Evolutionary conservation across 768 basidiomycete genomes (phyloP).

Genomic region (Hericium coralloides): DNA sequence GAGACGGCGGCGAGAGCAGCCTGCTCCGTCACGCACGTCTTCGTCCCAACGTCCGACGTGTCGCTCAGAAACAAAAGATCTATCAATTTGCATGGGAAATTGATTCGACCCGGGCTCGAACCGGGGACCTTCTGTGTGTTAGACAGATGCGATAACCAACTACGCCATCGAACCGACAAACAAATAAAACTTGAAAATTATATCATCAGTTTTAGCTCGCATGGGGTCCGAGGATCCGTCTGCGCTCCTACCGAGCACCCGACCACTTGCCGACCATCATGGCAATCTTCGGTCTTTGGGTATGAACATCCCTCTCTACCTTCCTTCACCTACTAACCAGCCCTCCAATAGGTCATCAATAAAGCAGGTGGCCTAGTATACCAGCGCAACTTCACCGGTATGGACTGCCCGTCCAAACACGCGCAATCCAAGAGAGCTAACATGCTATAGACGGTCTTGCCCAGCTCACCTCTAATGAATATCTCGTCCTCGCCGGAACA

Average conservation of each 20-base stretch:
- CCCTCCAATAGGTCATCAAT: slow-evolving; percentile 70
- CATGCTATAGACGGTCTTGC: slow-evolving; percentile 72
- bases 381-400: slow-evolving; percentile 86
- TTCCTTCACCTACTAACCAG: not conserved
- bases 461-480: slow-evolving; percentile 85
- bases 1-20: too few species aligned
- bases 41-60: too few species aligned
- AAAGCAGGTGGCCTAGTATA: slow-evolving; percentile 97
- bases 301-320: slow-evolving; percentile 24
- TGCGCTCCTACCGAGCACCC: not conserved
- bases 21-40: too few species aligned
- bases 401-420: slow-evolving; percentile 10
- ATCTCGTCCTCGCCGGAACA: slow-evolving; percentile 92
- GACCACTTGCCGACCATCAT: too few species aligned
- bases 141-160: slow-evolving; percentile 82
- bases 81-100: slow-evolving; percentile 1
- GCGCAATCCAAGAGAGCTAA: not conserved
- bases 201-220: not conserved
- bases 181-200: too few species aligned
- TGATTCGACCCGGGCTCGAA: slow-evolving; percentile 1
- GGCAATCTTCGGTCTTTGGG: slow-evolving; percentile 81
- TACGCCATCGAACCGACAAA: slow-evolving; percentile 40
- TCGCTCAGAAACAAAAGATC: not conserved
- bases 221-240: not conserved
- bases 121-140: slow-evolving; percentile 30